Conservation (phyloP, 768 basidiomycete species). For the Leccinum variicolor region DNA sequence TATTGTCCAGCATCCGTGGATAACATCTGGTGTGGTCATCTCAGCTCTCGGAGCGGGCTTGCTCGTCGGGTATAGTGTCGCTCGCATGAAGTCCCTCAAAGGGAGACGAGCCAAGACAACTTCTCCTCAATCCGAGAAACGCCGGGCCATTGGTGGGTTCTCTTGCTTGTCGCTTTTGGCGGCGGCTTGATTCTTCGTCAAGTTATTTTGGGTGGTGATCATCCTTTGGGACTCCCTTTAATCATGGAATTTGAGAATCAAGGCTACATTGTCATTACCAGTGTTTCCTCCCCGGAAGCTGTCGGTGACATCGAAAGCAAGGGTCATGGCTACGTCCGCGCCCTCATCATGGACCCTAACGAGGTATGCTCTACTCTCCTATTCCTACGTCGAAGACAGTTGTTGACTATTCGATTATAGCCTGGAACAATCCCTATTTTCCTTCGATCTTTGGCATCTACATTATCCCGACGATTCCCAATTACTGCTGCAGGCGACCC, state of each 20-base stretch:
- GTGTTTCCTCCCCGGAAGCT: conserved; percentile 68
- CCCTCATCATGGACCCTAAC: conserved; percentile 74
- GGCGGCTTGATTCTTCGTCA: conserved; percentile 2
- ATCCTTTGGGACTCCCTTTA: conserved; percentile 65
- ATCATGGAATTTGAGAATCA: conserved; percentile 71
- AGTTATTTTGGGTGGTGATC: conserved; percentile 85
- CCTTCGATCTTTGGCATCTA: conserved; percentile 75
- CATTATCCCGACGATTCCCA: conserved; percentile 80
- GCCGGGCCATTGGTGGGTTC: conserved; percentile 43
- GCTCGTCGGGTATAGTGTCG: conserved; percentile 50
- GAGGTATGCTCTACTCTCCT: conserved; percentile 46
- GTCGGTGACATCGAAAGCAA: conserved; percentile 59
- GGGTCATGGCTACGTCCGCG: conserved; percentile 74
- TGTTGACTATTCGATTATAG: conserved; percentile 36
- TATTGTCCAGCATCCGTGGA: conserved; percentile 59
- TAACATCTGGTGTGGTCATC: conserved; percentile 48
- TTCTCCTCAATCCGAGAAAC: conserved; percentile 36
- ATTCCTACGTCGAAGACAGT: neutral
- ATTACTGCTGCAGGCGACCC: conserved; percentile 79
- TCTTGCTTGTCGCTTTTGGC: neutral
- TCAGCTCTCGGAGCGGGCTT: conserved; percentile 62
- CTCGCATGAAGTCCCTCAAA: conserved; percentile 21
- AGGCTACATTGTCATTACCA: conserved; percentile 82
- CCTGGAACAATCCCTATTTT: conserved; percentile 71
- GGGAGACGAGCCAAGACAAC: conserved; percentile 23